These are phyloP conservation scores for Tuber borchii DNA, from an alignment of 495 filamentous ascomycete genomes.

Conservation along the genomic window DNA sequence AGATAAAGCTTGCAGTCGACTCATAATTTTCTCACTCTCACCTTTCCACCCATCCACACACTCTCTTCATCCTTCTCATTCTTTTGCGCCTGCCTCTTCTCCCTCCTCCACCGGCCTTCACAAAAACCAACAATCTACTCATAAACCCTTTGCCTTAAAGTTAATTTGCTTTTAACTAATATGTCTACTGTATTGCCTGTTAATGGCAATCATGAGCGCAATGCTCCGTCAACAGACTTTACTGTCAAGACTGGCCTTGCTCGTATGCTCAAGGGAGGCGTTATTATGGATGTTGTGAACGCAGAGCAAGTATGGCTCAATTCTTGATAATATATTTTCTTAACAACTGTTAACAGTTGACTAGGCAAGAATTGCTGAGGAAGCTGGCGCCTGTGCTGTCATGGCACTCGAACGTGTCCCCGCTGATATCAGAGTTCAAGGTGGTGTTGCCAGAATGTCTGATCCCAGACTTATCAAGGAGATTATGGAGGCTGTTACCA, in stretches of 20 bases:
- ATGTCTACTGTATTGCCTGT: conserved; percentile 29
- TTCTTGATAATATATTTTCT: not conserved
- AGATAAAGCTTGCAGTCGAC: not conserved
- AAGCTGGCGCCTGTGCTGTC: conserved; percentile 90
- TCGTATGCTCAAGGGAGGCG: conserved; percentile 95
- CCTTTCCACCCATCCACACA: not conserved
- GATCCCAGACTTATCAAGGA: conserved; percentile 93
- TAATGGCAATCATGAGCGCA: conserved; percentile 42
- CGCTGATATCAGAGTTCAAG: conserved; percentile 86
- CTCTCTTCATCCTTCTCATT: not conserved
- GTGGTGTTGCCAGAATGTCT: conserved; percentile 94
- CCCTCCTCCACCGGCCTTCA: not conserved
- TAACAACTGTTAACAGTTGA: conserved; percentile 10
- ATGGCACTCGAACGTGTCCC: conserved; percentile 98
- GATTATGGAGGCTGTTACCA: conserved; percentile 94
- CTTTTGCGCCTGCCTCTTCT: not conserved
- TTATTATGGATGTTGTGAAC: conserved; percentile 98
- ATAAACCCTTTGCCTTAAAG: not conserved
- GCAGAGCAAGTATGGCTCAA: conserved; percentile 64
- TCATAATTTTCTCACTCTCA: not conserved
- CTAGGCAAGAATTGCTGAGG: conserved; percentile 88
- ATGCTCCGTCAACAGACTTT: conserved; percentile 48
- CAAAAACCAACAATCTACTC: not conserved
- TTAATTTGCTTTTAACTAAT: not conserved
- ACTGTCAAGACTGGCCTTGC: conserved; percentile 88